A percentile compares a stretch with the other conserved stretches of the same genome.
Evolutionary conservation across 225 moss, liverwort and hornwort species (phyloP).

Genomic region (Physcomitrium patens): DNA sequence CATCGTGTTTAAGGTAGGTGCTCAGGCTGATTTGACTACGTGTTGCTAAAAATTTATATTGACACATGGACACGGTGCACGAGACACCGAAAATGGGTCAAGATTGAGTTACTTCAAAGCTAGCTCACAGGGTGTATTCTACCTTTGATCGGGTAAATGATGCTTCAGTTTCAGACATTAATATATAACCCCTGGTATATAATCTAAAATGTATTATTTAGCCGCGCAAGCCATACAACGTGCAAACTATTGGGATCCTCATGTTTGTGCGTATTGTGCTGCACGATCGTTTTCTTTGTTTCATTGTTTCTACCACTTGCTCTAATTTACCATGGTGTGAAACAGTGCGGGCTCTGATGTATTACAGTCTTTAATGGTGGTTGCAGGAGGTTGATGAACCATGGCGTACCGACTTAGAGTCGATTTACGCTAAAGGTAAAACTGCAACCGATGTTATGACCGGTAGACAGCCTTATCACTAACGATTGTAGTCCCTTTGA

Average conservation of each 20-base stretch:
- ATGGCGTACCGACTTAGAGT: slow-evolving; percentile 71
- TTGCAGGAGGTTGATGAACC: slow-evolving; percentile 92
- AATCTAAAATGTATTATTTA: neutral
- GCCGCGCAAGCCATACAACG: neutral
- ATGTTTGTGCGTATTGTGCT: neutral
- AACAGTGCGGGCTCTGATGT: slow-evolving; percentile 9
- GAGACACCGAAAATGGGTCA: neutral
- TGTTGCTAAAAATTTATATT: neutral
- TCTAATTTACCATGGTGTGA: neutral
- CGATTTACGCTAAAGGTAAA: slow-evolving; percentile 67
- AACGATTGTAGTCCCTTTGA: neutral
- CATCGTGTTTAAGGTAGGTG: slow-evolving; percentile 81
- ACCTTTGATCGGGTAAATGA: neutral
- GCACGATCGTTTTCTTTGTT: neutral
- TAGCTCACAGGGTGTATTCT: neutral
- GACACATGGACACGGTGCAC: too few species aligned
- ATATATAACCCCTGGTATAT: neutral
- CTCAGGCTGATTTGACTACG: neutral
- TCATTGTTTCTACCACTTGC: neutral
- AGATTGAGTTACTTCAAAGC: neutral
- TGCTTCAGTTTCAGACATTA: neutral
- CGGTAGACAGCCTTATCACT: neutral
- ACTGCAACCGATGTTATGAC: slow-evolving; percentile 16
- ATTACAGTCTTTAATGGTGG: neutral
- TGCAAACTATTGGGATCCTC: neutral